phyloP scores from a whole-genome alignment of 352 stramenopile genomes.

The Phytophthora fragariaefolia region DNA sequence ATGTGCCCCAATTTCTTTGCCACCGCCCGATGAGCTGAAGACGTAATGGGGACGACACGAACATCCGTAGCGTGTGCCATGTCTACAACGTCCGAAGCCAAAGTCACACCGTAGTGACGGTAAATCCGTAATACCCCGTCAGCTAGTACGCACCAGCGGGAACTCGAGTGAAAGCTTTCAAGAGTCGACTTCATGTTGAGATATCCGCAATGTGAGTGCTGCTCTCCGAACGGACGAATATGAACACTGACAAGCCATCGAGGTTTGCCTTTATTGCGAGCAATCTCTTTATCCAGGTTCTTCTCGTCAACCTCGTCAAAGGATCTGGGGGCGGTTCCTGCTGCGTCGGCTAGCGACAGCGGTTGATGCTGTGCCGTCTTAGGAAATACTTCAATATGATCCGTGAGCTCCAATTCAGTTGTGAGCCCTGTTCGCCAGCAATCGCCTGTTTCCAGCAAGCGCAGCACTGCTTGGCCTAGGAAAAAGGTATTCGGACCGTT shows the following conservation, averaged over 20 bases:
- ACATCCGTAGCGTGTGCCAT: slow-evolving; percentile 58
- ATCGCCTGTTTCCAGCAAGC: slow-evolving; percentile 51
- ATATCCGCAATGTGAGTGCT: slow-evolving; percentile 67
- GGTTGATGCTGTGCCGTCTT: slow-evolving; percentile 67
- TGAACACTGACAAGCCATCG: slow-evolving; percentile 47
- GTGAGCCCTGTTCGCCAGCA: slow-evolving; percentile 50
- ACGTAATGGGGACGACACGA: slow-evolving; percentile 27
- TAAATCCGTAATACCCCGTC: slow-evolving; percentile 72
- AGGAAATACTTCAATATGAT: slow-evolving; percentile 63
- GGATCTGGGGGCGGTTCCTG: slow-evolving; percentile 17
- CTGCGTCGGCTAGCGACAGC: slow-evolving; percentile 43
- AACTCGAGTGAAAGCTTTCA: slow-evolving; percentile 63
- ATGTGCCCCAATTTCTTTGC: background rate
- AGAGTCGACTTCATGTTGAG: slow-evolving; percentile 71
- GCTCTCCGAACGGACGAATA: slow-evolving; percentile 55
- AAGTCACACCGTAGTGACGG: slow-evolving; percentile 74
- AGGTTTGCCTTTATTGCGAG: slow-evolving; percentile 21
- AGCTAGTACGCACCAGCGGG: slow-evolving; percentile 76
- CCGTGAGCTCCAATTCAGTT: slow-evolving; percentile 48
- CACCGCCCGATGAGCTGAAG: slow-evolving; percentile 2
- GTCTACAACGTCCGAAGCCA: slow-evolving; percentile 65
- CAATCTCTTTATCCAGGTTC: background rate
- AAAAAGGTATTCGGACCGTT: slow-evolving; percentile 84
- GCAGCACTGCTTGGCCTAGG: slow-evolving; percentile 62
- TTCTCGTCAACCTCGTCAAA: slow-evolving; percentile 22